Conservation (phyloP, 768 basidiomycete species). For the Tricholoma hemisulphureum region DNA sequence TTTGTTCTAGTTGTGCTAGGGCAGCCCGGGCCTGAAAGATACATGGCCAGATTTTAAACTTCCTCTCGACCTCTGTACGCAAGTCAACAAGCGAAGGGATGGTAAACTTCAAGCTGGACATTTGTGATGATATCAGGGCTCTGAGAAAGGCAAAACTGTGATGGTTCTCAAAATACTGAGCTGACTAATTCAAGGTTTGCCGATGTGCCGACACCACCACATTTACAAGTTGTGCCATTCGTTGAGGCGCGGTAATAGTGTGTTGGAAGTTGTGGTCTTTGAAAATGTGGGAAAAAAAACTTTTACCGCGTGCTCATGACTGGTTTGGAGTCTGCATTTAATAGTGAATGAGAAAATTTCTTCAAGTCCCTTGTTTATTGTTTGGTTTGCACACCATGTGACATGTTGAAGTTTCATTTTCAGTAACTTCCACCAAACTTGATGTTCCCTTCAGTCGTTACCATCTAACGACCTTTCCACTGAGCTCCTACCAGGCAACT, state of each 20-base stretch:
- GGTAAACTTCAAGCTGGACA: neutral
- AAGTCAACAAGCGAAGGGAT: conserved; percentile 6
- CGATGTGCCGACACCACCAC: no score
- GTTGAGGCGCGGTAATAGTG: no score
- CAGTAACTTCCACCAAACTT: neutral
- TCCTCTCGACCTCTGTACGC: conserved; percentile 4
- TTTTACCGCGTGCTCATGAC: no score
- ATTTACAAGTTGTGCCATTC: no score
- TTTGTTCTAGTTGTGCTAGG: conserved; percentile 4
- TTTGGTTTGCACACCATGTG: neutral
- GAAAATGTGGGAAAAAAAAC: no score
- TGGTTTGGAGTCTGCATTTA: no score
- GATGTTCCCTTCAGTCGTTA: neutral
- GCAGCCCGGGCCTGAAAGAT: conserved; percentile 13
- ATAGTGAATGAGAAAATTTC: neutral
- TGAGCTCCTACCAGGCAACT: neutral
- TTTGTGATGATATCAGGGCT: neutral
- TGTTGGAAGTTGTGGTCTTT: no score
- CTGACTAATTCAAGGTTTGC: no score
- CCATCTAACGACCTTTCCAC: neutral
- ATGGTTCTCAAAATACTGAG: no score
- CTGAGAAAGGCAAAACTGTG: no score
- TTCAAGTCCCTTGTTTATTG: neutral
- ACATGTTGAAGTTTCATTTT: neutral
- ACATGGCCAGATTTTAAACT: conserved; percentile 17